Base-by-base conservation (phyloP, 1,284 basidiomycete genomes). In the Ceratorhiza oryzae-sativae region DNA sequence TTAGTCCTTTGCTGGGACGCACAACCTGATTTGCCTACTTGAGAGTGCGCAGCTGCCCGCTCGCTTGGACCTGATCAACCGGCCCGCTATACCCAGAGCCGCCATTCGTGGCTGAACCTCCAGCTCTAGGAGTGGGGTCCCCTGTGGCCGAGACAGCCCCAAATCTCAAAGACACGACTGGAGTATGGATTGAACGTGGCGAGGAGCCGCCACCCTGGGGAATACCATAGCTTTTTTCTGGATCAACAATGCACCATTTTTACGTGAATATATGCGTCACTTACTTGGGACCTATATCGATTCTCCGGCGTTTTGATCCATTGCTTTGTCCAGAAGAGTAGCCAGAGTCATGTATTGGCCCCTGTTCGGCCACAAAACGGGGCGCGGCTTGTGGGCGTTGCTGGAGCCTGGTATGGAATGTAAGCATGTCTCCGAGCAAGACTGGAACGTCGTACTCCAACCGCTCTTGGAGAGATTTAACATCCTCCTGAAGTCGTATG, bases 401-500 rank as follows among this genome's bases (percentile, higher is more conserved):
- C 42, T 58, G 39, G 41, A 20, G 30, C 15, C 39, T 32, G 41
- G 15, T 20, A 4, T 23, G 9, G 20, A 9, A 25, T 8, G 23
- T 48, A 62, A 42, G 18, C 3, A 36, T 42, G 6, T 10, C 27
- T 18, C 53, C 5, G 5, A 34, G 12, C 30, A 15, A 13, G 18
- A 8, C 63, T 6, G 46, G 2, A 3, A 32, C n/a, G n/a, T 58
- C 73, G 27, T 36, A 74, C 73, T 42, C 30, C 34, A 70, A 39
- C 12, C 67, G 73, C 20, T 58, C 32, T 30, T 60, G 65, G 39
- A 61, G 61, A 8, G 53, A 51, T 30, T 13, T 45, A 6, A 77
- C 73, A 49, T 81, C 79, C 1, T 73, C 76, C 71, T 80, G 82
- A 32, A 81, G 32, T 41, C 85, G 84, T 36, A 87, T 85, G 23